A percentile compares a stretch with the other conserved stretches of the same genome.
Evolutionary conservation across 352 stramenopile genomes (phyloP).

Genomic region (Pythium oligandrum): DNA sequence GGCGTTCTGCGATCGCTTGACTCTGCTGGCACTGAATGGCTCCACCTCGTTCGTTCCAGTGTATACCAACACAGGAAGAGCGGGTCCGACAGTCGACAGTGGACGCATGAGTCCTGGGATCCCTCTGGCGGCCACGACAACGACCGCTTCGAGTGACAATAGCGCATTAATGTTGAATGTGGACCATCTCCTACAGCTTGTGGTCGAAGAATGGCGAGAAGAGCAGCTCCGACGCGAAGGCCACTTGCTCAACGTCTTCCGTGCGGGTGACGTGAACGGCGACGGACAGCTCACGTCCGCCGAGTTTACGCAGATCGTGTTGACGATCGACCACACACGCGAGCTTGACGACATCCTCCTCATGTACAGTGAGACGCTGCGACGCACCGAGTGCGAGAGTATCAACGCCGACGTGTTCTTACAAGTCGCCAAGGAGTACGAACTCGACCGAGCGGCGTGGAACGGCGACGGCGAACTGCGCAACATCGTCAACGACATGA

Average conservation of each 20-base stretch:
- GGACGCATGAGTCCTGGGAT: slow-evolving; percentile 6
- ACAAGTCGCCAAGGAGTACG: slow-evolving; percentile 70
- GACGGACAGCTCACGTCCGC: slow-evolving; percentile 70
- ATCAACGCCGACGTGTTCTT: slow-evolving; percentile 62
- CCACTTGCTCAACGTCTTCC: slow-evolving; percentile 67
- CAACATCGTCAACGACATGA: slow-evolving; percentile 61
- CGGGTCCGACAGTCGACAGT: slow-evolving; percentile 5
- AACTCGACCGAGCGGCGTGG: slow-evolving; percentile 68
- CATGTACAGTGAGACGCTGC: slow-evolving; percentile 80
- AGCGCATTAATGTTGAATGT: slow-evolving; percentile 47
- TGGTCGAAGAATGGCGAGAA: slow-evolving; percentile 58
- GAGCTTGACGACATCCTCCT: slow-evolving; percentile 66
- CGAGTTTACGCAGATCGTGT: slow-evolving; percentile 77
- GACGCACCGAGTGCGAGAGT: slow-evolving; percentile 47
- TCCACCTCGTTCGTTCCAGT: slow-evolving; percentile 18
- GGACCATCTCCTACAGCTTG: slow-evolving; percentile 61
- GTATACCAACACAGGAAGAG: background rate
- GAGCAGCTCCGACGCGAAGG: slow-evolving; percentile 66
- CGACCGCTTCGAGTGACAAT: background rate
- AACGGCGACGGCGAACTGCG: slow-evolving; percentile 59
- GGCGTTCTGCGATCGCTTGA: slow-evolving; percentile 63
- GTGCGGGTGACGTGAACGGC: slow-evolving; percentile 72
- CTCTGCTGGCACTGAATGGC: slow-evolving; percentile 35
- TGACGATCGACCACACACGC: slow-evolving; percentile 62
- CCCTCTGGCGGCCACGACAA: background rate